Base-by-base conservation (phyloP, 2,329 filamentous ascomycete genomes). In the Colletotrichum tropicicola region DNA sequence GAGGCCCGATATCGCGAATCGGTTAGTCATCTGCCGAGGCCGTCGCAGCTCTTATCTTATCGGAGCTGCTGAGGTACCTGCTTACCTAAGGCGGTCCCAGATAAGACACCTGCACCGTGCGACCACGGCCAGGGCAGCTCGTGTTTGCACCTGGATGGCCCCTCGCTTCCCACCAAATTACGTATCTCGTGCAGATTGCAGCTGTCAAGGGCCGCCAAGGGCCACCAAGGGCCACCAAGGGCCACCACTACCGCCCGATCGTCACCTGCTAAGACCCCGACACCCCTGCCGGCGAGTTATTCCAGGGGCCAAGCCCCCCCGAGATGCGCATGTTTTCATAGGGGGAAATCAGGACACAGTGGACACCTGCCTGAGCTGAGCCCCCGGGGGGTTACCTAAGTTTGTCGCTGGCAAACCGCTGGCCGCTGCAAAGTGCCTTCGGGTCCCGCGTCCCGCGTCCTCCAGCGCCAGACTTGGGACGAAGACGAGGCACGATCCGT, bases 1-100 rank as follows among this genome's bases (percentile, higher is more conserved):
- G 37, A 56, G 27, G 58, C 37, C 57, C 62, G 62, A 65, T 65
- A 65, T 65, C 62, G 62, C 62, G 57, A 51, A 56, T 56, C 49
- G 28, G 49, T 62, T 65, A 65, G 58, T 65, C 62, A 65, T 51
- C 43, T 13, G 21, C 51, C 62, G 62, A 65, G 57, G 51, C 37
- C 6, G 37, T 43, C 25, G 27, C 37, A 56, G 57, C 49, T 62
- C 49, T 56, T 56, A 62, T 65, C 62, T 65, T 52, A 65, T 65
- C 62, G 43, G 10, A 30, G 1, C 1, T 43, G 0, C 4, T 1
- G 2, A n/a, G 2, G 6, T n/a, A 45, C 21, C 5, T 8, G 62
- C 49, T 65, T 48, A 62, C 17, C 10, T 56, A 61, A 65, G 23
- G 5, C 12, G 2, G 0, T 0, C 3, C 0, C 13, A 19, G 62